phyloP scores from a whole-genome alignment of 371 early-diverging fungal species.

The Mortierella sp. region DNA sequence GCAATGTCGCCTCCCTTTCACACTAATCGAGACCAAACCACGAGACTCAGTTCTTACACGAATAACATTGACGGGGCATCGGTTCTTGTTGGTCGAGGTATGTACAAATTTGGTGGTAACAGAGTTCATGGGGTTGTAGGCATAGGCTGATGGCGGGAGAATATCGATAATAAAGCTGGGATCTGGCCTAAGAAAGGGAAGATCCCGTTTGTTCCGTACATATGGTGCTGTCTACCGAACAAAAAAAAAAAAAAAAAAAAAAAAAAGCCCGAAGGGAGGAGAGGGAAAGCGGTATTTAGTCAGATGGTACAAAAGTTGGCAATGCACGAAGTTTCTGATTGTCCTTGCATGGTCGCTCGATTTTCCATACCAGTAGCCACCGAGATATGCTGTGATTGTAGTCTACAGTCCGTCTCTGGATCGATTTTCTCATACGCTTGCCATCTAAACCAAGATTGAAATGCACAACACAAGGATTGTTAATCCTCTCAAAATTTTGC shows the following conservation, averaged over 20 bases:
- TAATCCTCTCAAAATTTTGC: no score
- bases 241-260: slow-evolving; percentile 18
- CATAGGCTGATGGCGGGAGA: slow-evolving; percentile 82
- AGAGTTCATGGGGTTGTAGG: slow-evolving; percentile 82
- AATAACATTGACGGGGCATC: slow-evolving; percentile 97
- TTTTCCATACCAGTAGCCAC: slow-evolving; percentile 75
- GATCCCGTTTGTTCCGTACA: slow-evolving; percentile 72
- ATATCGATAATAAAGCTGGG: slow-evolving; percentile 89
- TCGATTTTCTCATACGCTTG: slow-evolving; percentile 95
- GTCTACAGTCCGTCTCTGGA: slow-evolving; percentile 96
- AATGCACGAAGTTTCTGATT: no score
- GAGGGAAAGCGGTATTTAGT: no score
- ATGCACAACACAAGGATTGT: no score
- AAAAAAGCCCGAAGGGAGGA: slow-evolving; percentile 26
- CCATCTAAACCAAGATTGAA: slow-evolving; percentile 64
- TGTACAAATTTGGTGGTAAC: slow-evolving; percentile 96
- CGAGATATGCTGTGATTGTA: slow-evolving; percentile 90
- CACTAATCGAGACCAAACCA: neutral
- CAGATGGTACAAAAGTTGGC: no score
- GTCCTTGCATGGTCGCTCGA: slow-evolving; percentile 5
- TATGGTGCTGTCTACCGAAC: slow-evolving; percentile 63
- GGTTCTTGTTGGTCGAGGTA: slow-evolving; percentile 96
- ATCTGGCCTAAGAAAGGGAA: slow-evolving; percentile 80
- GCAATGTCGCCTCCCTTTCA: neutral
- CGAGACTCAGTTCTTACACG: slow-evolving; percentile 64